Base-by-base conservation (phyloP, 306 rosid species). In the Trifolium pratense region DNA sequence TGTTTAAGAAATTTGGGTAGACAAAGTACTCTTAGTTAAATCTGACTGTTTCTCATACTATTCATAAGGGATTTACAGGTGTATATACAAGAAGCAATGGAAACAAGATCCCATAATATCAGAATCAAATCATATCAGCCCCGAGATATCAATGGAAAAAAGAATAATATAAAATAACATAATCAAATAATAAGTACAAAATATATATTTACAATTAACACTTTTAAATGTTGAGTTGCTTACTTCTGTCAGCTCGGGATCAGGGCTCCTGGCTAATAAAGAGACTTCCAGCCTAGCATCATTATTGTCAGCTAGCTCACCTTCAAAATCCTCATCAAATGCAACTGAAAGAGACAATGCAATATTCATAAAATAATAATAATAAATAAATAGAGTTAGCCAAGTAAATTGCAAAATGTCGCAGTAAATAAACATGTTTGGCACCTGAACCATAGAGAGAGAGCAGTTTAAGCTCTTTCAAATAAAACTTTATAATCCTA, bases 241-340 rank as follows among this genome's bases (percentile, higher is more conserved):
- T 77, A 89, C 97, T 80, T 91, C 90, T 70, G 94, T 89, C 81
- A 93, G 84, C 84, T 91, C 98, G 20, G 87, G 77, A 86, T 91
- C 91, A 42, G 94, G 90, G 77, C 89, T 88, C 68, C 75, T 82
- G 32, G 92, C 90, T 84, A 93, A 77, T 61, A 89, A 65, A 70
- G 96, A 89, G 61, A 93, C 90, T 71, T 91, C 98, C 73, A 80
- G 68, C 74, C 87, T 85, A 36, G 94, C 89, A 75, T 88, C 96
- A 76, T 68, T 80, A 78, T 87, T 91, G 66, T 91, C 98, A 68
- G 91, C 84, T 75, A 93, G 86, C 76, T 93, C 98, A 75, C 89
- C 97, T 85, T 91, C 97, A 67, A 93, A 93, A 86, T 93, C 98
- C 84, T 93, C 98, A 77, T 93, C 98, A 74, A 93, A 93, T 69